These are phyloP conservation scores for Allomyces macrogynus DNA, from an alignment of 192 early-diverging fungal genomes.

Conservation along the genomic window DNA sequence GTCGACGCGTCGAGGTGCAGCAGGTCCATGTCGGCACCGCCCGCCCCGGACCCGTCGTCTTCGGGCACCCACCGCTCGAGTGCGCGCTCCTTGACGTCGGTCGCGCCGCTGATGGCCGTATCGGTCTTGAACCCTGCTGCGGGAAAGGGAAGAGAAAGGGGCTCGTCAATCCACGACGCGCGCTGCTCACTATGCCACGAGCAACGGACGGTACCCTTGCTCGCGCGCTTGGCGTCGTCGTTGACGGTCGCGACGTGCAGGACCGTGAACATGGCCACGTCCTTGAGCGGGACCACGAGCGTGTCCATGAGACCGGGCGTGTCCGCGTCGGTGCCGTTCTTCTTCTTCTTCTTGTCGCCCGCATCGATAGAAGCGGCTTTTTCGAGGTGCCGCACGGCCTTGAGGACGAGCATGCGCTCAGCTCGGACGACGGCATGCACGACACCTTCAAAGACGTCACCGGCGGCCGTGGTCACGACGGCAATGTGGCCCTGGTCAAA, in stretches of 20 bases:
- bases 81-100: conserved; percentile 50
- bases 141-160: not conserved
- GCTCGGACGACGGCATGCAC: not conserved
- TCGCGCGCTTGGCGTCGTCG: not conserved
- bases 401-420: not conserved
- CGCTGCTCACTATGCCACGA: not conserved
- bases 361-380: not conserved
- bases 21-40: conserved; percentile 2
- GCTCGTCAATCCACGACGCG: no score
- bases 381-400: not conserved
- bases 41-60: conserved; percentile 17
- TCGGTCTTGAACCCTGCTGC: conserved; percentile 62
- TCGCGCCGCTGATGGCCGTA: conserved; percentile 57
- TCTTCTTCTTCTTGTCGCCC: not conserved
- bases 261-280: not conserved
- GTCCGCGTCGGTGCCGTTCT: not conserved
- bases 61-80: conserved; percentile 73
- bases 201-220: not conserved
- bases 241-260: not conserved
- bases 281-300: not conserved
- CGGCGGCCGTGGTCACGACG: not conserved
- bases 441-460: not conserved
- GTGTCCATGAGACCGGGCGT: not conserved
- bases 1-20: conserved; percentile 10
- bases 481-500: not conserved